Evolutionary conservation across 1,139 yeast genomes (phyloP), one percentile per base, ranked within the genome.

Genomic region (Scheffersomyces quercinus): DNA sequence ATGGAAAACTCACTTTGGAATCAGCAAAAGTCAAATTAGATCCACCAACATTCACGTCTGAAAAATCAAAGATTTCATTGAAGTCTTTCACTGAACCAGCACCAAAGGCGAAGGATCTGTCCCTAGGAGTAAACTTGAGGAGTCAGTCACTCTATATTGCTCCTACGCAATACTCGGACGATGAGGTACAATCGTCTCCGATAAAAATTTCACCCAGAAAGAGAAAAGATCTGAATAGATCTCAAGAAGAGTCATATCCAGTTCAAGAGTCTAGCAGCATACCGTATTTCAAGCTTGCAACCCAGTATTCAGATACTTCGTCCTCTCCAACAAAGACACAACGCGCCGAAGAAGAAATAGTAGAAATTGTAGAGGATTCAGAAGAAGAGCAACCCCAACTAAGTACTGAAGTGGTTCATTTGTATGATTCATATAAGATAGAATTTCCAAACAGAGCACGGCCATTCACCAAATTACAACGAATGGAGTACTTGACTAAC

Each of bases 401-500:
- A 35, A n/a, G 39, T 32, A 10, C 28, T 28, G 35, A 31, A n/a
- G 35, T 31, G 15, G 24, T 31, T 24, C 35, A 31, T 15, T 20
- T 31, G 24, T 31, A 31, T n/a, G 35, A 14, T 31, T 31, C 35
- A 8, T 31, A 14, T 14, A n/a, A 8, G 24, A 14, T 31, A 14
- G 35, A 31, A 20, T 31, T 31, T 14, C 35, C 35, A 7, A 31
- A 11, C 20, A 31, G 35, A 31, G 11, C n/a, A 31, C 15, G 20
- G 31, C 51, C 44, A 9, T 42, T 39, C 31, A 51, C 59, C 4
- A 59, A 62, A 2, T 57, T 70, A 11, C 75, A 68, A 47, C 54
- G 68, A 46, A 55, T 68, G 28, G 67, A 67, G 38, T 64, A 54
- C 45, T 55, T 66, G 14, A 51, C 59, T 12, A 51, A 56, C 29